Base-by-base conservation (phyloP, 805 yeast genomes). In the Ogataea nakhonphanomensis region DNA sequence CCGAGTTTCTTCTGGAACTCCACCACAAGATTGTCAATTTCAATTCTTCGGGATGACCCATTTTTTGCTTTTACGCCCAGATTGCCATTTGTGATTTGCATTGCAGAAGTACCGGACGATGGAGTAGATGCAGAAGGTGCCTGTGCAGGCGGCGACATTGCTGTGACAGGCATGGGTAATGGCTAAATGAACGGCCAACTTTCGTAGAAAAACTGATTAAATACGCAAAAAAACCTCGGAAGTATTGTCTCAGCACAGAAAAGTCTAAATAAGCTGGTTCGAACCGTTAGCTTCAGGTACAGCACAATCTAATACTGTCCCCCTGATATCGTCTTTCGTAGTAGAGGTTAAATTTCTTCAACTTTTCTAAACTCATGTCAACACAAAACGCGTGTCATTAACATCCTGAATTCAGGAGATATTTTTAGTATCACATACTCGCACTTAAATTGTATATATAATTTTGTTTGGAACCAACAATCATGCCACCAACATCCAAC, bases 1-100 rank as follows among this genome's bases (percentile, higher is more conserved):
- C 96, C 97, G 43, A 91, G 62, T 44, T 74, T 71, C 38, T 72
- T 72, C 48, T 86, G 90, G 46, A 93, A 78, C 39, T 84, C 87
- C 26, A 75, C 71, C 55, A 90, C 86, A 43, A 89, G 68, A 1
- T 62, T 54, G 40, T 80, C 84, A n/a, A 84, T 70, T 35, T 82
- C 84, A 14, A 81, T 64, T 48, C 87, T 47, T 28, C 53, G 52
- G 12, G 51, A 42, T 4, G 57, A 53, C 5, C 57, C 57, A 35
- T 49, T 48, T 34, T 51, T 50, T 3, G 49, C 30, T 21, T 38
- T 45, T 7, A 44, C 24, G 12, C 31, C 29, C 15, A 33, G 27
- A 15, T 44, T 28, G 5, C 42, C 47, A 26, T 40, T 40, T 30
- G 45, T 26, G 11, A 28, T 25, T 14, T 38, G 28, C 20, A 39